Percentiles rank a stretch among this genome's conserved stretches.
Conservation (phyloP, 768 basidiomycete species). For the Mycena capillaripes region DNA sequence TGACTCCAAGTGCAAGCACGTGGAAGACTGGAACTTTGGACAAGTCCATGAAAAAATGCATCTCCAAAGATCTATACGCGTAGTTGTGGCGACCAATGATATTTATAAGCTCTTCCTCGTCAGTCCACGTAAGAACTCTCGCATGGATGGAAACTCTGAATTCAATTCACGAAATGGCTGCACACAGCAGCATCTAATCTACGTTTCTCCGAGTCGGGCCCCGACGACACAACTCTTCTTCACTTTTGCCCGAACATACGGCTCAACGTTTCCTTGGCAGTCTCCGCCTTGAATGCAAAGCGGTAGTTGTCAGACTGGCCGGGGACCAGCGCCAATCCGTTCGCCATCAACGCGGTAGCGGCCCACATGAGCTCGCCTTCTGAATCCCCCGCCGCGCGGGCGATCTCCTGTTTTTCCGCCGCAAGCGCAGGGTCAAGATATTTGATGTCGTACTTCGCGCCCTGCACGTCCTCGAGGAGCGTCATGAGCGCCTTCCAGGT, state of each 20-base stretch:
- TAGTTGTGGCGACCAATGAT: too few species aligned
- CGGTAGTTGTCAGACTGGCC: slow-evolving; percentile 4
- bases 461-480: slow-evolving; percentile 5
- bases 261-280: slow-evolving; percentile 2
- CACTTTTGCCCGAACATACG: slow-evolving; percentile 3
- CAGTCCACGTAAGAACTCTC: too few species aligned
- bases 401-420: slow-evolving; percentile 11
- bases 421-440: slow-evolving; percentile 13
- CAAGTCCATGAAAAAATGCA: too few species aligned
- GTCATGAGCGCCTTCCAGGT: slow-evolving; percentile 2
- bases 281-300: slow-evolving; percentile 8
- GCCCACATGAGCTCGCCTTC: slow-evolving; percentile 17
- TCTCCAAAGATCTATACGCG: too few species aligned
- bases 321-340: neutral
- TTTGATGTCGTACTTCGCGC: slow-evolving; percentile 1
- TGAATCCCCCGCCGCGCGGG: slow-evolving; percentile 4
- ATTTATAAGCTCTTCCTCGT: too few species aligned
- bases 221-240: neutral
- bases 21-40: too few species aligned
- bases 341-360: neutral
- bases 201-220: too few species aligned
- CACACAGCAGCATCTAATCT: neutral
- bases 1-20: neutral
- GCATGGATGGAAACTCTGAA: too few species aligned
- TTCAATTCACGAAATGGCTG: too few species aligned